These are phyloP conservation scores for Suhomyces sp. DNA, from an alignment of 805 yeast genomes.

Conservation along the genomic window DNA sequence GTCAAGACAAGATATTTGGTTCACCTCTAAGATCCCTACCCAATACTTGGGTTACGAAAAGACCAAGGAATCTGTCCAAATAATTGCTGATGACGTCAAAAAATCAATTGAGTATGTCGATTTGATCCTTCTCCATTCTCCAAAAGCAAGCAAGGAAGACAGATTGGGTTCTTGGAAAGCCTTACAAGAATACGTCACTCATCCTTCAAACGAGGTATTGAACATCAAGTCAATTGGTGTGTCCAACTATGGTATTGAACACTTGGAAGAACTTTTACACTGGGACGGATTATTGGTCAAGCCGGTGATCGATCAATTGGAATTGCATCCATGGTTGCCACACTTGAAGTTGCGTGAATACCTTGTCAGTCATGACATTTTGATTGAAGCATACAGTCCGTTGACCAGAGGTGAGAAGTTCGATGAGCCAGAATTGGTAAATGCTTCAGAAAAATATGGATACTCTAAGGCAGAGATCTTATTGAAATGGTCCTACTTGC, in stretches of 20 bases:
- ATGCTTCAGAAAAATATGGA: conserved; percentile 48
- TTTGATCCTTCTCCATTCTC: conserved; percentile 50
- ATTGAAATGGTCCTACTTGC: conserved; percentile 69
- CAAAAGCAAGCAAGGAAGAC: conserved; percentile 33
- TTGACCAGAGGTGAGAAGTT: conserved; percentile 61
- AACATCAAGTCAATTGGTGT: conserved; percentile 62
- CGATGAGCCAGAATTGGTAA: conserved; percentile 49
- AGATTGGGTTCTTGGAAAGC: conserved; percentile 69
- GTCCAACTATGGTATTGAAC: conserved; percentile 64
- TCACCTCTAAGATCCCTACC: conserved; percentile 33
- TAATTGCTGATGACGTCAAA: conserved; percentile 30
- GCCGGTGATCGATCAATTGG: conserved; percentile 77
- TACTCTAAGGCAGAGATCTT: conserved; percentile 60
- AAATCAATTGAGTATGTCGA: conserved; percentile 36
- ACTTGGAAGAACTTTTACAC: conserved; percentile 55
- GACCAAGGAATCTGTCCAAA: conserved; percentile 27
- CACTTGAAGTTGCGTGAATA: conserved; percentile 59
- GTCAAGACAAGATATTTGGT: conserved; percentile 33
- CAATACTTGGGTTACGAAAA: conserved; percentile 35
- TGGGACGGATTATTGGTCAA: conserved; percentile 43
- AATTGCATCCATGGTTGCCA: conserved; percentile 81
- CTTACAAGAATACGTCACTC: conserved; percentile 62
- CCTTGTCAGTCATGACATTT: conserved; percentile 53
- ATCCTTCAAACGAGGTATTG: conserved; percentile 44
- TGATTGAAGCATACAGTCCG: conserved; percentile 78